These are phyloP conservation scores for Diaporthe vaccinii DNA, from an alignment of 2,329 filamentous ascomycete species.

Conservation along the genomic window DNA sequence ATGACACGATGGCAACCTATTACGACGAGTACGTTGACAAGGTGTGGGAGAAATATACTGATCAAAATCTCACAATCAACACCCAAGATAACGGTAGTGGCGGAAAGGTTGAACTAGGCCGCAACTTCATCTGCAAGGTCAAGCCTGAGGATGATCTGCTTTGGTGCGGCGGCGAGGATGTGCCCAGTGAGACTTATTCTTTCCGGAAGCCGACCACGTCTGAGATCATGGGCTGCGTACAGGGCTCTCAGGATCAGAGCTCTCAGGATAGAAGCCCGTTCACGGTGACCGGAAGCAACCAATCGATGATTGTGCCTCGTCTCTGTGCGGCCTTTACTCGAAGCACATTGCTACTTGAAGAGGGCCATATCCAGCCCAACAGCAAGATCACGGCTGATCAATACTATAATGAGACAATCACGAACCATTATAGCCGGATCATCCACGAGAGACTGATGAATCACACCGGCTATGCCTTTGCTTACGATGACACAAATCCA, in stretches of 20 bases:
- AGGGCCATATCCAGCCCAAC: conserved; percentile 25
- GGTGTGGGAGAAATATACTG: conserved; percentile 9
- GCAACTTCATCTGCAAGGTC: conserved; percentile 6
- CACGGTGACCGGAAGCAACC: neutral
- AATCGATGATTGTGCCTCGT: conserved; percentile 28
- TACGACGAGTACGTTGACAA: conserved; percentile 19
- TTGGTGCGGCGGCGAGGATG: neutral
- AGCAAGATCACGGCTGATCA: conserved; percentile 9
- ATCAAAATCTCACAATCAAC: conserved; percentile 4
- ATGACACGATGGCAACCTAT: conserved; percentile 13
- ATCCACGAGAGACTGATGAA: conserved; percentile 4
- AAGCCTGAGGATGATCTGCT: neutral
- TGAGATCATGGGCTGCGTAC: conserved; percentile 35
- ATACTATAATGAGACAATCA: neutral
- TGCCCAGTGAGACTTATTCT: neutral
- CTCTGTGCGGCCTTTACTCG: conserved; percentile 31
- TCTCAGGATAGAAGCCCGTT: neutral
- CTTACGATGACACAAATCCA: conserved; percentile 33
- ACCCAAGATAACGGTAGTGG: conserved; percentile 14
- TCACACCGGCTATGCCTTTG: conserved; percentile 27
- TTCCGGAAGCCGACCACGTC: conserved; percentile 28
- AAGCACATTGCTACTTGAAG: conserved; percentile 1
- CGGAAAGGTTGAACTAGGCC: neutral
- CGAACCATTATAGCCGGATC: conserved; percentile 30
- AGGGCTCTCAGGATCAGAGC: neutral